Percentiles rank a stretch among this genome's conserved stretches.
phyloP scores from a whole-genome alignment of 345 rosid genomes.

The Euphorbia tirucalli region DNA sequence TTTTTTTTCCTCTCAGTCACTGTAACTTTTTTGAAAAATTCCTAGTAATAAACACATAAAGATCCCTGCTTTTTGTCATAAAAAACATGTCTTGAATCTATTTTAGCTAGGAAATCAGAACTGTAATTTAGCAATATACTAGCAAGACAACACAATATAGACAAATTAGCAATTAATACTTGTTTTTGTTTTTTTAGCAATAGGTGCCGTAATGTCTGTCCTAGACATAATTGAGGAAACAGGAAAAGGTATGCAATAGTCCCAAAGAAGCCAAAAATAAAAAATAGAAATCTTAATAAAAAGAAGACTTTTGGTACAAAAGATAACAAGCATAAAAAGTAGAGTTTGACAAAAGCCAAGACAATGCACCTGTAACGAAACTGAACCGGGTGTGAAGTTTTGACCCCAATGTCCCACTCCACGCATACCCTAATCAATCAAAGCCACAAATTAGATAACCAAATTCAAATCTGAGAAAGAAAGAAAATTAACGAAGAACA shows the following conservation, averaged over 20 bases:
- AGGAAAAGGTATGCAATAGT: conserved; percentile 1
- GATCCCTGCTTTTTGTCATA: too few relatives aligned
- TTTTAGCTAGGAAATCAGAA: too few relatives aligned
- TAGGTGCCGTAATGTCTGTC: background rate
- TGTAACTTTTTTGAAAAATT: too few relatives aligned
- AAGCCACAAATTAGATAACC: background rate
- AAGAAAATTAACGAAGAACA: conserved; percentile 6
- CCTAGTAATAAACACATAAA: too few relatives aligned
- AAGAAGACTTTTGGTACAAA: conserved; percentile 21
- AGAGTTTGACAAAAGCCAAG: conserved; percentile 18
- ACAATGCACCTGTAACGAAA: conserved; percentile 37
- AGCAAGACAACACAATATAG: too few relatives aligned
- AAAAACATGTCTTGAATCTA: too few relatives aligned
- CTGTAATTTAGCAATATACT: too few relatives aligned
- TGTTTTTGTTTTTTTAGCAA: too few relatives aligned
- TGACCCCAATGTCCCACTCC: conserved; percentile 49
- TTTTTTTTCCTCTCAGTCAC: too few relatives aligned
- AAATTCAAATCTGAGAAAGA: background rate
- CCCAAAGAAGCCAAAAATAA: too few relatives aligned
- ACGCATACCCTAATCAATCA: conserved; percentile 34
- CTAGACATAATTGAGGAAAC: background rate
- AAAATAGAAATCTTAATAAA: background rate
- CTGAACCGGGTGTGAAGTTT: conserved; percentile 36
- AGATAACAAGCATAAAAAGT: too few relatives aligned
- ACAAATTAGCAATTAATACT: too few relatives aligned